These are phyloP conservation scores for Maudiozyma saulgeensis DNA, from an alignment of 805 yeast species.

Conservation along the genomic window DNA sequence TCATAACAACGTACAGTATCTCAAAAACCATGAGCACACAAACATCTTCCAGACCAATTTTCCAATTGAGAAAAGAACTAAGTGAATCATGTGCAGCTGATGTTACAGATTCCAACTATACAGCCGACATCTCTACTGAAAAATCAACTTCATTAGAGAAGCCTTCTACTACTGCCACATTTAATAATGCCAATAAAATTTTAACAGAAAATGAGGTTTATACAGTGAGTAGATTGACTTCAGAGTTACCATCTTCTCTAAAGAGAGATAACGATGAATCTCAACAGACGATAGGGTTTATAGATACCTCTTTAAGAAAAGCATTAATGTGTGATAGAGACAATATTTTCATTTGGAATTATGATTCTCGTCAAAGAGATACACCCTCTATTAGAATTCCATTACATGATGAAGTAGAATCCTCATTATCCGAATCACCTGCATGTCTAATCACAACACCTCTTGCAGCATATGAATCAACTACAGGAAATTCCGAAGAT, in stretches of 20 bases:
- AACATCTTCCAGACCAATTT: constrained; percentile 11
- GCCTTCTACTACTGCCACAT: background rate
- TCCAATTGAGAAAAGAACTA: constrained; percentile 26
- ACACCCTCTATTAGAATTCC: constrained; percentile 33
- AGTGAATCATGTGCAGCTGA: background rate
- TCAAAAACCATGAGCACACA: background rate
- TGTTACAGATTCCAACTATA: background rate
- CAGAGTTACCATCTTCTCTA: constrained; percentile 1
- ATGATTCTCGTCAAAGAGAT: constrained; percentile 47
- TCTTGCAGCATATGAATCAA: constrained; percentile 18
- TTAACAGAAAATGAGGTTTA: constrained; percentile 27
- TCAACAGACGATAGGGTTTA: constrained; percentile 30
- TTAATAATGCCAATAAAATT: constrained; percentile 6
- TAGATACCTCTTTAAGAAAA: constrained; percentile 28
- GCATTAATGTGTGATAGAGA: constrained; percentile 42
- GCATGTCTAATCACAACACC: constrained; percentile 25
- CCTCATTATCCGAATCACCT: constrained; percentile 12
- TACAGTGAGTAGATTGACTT: constrained; percentile 16
- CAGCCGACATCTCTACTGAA: background rate
- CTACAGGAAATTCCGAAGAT: background rate
- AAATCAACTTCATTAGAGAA: background rate
- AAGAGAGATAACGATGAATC: constrained; percentile 1
- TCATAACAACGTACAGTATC: too few relatives aligned
- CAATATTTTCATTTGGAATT: constrained; percentile 59
- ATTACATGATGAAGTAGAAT: constrained; percentile 19